A percentile compares a stretch with the other conserved stretches of the same genome.
phyloP scores from a whole-genome alignment of 1,139 yeast genomes.

The Geotrichum reessii region DNA sequence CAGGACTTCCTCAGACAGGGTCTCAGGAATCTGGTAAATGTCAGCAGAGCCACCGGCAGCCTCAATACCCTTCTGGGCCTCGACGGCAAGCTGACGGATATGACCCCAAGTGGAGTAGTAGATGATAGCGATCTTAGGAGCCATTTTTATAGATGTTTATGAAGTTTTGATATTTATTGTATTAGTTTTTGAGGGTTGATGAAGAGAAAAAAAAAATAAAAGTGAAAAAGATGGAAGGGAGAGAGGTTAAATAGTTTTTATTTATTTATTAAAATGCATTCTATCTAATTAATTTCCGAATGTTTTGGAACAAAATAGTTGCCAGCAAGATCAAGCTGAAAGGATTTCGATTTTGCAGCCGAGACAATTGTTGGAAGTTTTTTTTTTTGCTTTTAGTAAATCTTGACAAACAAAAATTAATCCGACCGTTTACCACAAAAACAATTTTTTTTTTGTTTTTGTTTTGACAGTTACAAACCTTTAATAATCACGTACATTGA shows the following conservation, averaged over 20 bases:
- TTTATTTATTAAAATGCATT: neutral
- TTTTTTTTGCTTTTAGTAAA: too few species aligned
- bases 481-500: neutral
- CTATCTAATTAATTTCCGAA: neutral
- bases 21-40: conserved; percentile 69
- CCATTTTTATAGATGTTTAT: conserved; percentile 33
- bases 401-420: neutral
- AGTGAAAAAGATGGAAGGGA: neutral
- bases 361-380: neutral
- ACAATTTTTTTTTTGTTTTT: neutral
- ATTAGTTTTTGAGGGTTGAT: conserved; percentile 11
- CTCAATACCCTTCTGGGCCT: conserved; percentile 61
- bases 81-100: conserved; percentile 57
- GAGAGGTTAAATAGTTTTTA: neutral
- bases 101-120: conserved; percentile 76
- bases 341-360: neutral
- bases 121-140: conserved; percentile 53
- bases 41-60: conserved; percentile 64
- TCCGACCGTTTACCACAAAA: neutral
- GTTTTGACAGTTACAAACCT: neutral
- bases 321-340: neutral
- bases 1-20: conserved; percentile 55
- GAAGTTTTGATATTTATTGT: conserved; percentile 13
- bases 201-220: neutral
- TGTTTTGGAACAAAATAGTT: neutral